Base-by-base conservation (phyloP, 2,329 filamentous ascomycete genomes). In the Aspergillus proliferans region DNA sequence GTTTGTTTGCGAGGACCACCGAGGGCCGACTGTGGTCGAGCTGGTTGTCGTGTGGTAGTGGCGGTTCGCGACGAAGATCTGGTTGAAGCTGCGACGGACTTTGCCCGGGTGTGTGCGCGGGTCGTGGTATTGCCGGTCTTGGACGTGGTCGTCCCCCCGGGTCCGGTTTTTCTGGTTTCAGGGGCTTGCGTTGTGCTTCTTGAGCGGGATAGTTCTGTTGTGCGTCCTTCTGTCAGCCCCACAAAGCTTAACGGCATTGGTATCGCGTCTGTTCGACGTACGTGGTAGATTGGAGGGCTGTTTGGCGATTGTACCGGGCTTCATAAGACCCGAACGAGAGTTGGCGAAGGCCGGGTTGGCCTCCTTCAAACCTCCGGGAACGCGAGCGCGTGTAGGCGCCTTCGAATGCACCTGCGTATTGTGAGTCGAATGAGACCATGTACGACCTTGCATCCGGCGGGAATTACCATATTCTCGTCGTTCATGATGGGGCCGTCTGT, bases 291-390 rank as follows among this genome's bases (percentile, higher is more conserved):
- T 66, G 51, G 73, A 73, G 36, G 71, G 71, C 46, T 76, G 74
- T 63, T 78, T 79, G 56, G 67, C 67, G 26, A 65, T 66, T 14
- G 68, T 65, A 15, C 69, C 65, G 19, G 71, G 69, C 9, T 74
- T 72, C 45, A 68, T 66, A 64, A 79, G 71, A 52, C 59, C 65
- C 1, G 68, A 69, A 46, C 64, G 64, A 36, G 79, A 76, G 56
- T 85, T 85, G 55, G 74, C 75, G 38, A 71, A 72, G 10, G 77
- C 71, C 4, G 74, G 68, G 26, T 71, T 76, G 64, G 81, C 69
- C 58, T 82, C 79, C 50, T 62, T 64, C 38, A 82, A 70, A 12
- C 66, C 61, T 9, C 53, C 55, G 38, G 66, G 67, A 24, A 68
- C 62, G 52, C 65, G 63, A 36, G 56, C 60, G 19, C 60, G 64